These are phyloP conservation scores for Lichtheimia hyalospora DNA, from an alignment of 371 early-diverging fungal genomes.

Conservation along the genomic window DNA sequence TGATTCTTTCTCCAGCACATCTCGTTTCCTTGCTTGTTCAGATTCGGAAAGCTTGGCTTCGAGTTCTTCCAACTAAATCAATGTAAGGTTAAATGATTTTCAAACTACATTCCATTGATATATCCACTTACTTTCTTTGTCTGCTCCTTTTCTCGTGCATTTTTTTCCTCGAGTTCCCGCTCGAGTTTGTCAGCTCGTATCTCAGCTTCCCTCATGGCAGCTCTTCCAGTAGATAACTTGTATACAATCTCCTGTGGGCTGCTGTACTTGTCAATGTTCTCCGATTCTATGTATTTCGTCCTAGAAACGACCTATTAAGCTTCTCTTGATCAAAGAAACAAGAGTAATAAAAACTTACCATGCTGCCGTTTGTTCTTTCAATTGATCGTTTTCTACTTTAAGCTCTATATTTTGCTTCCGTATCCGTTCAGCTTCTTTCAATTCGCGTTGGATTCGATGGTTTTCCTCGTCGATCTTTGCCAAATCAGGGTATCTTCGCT, in stretches of 20 bases:
- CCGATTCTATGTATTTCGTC: background rate
- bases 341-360: background rate
- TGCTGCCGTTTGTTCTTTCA: background rate
- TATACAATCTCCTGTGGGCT: background rate
- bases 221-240: background rate
- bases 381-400: background rate
- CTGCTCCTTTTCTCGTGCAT: background rate
- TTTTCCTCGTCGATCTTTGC: background rate
- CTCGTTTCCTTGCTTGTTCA: conserved; percentile 6
- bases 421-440: conserved; percentile 5
- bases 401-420: background rate
- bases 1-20: conserved; percentile 11
- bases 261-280: background rate
- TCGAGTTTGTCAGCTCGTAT: background rate
- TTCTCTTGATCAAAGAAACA: background rate
- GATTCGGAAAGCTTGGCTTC: conserved; percentile 10
- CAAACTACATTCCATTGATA: background rate
- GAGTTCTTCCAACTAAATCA: conserved; percentile 12
- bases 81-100: background rate
- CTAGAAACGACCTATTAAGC: background rate
- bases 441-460: conserved; percentile 1
- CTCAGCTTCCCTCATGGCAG: background rate
- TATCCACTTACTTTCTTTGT: background rate
- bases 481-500: background rate
- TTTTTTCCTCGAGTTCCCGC: background rate